Percentiles rank a stretch among this genome's conserved stretches.
Evolutionary conservation across 306 rosid genomes (phyloP).

Genomic region (Cucumis sativus): Cucumber_9930_V3 NC_026657.2:5954001-5954500

Average conservation of each 20-base stretch:
- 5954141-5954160: constrained; percentile 31
- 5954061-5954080: constrained; percentile 34
- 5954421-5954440: background rate
- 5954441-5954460: background rate
- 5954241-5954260: constrained; percentile 84
- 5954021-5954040: constrained; percentile 66
- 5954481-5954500: background rate
- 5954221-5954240: constrained; percentile 48
- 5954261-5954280: constrained; percentile 77
- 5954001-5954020: constrained; percentile 90
- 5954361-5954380: constrained; percentile 54
- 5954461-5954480: background rate
- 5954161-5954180: constrained; percentile 24
- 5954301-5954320: constrained; percentile 95
- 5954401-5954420: background rate
- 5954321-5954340: constrained; percentile 63
- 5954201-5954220: constrained; percentile 19
- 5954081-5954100: constrained; percentile 44
- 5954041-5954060: constrained; percentile 30
- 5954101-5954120: constrained; percentile 35
- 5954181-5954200: constrained; percentile 36
- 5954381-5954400: background rate
- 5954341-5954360: constrained; percentile 74
- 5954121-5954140: constrained; percentile 39
- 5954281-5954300: constrained; percentile 87